Evolutionary conservation across 306 rosid genomes (phyloP).

Genomic region (Phaseolus lunatus): DNA sequence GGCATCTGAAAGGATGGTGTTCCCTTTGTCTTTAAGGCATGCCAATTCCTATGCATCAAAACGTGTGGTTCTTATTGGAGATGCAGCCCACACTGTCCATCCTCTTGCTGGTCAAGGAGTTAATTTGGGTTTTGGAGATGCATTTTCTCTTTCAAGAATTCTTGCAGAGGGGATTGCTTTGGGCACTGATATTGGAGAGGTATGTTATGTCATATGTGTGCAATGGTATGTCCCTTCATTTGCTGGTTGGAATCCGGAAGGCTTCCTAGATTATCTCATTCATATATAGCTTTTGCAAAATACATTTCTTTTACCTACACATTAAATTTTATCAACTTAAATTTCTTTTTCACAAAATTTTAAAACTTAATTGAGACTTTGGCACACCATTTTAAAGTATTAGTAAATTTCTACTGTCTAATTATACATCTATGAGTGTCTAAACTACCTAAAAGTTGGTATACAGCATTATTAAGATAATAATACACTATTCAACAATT

Average conservation of each 20-base stretch:
- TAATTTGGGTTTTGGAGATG: constrained; percentile 92
- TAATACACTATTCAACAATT: not conserved
- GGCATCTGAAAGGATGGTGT: constrained; percentile 81
- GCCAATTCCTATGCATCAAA: constrained; percentile 76
- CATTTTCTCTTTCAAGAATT: constrained; percentile 72
- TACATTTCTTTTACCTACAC: no score
- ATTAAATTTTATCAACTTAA: no score
- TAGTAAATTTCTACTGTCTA: not conserved
- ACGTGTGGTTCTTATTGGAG: constrained; percentile 80
- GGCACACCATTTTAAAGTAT: not conserved
- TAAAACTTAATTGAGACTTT: not conserved
- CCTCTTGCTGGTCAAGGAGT: constrained; percentile 99
- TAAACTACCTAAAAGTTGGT: not conserved
- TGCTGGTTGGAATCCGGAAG: constrained; percentile 8
- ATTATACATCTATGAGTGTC: not conserved
- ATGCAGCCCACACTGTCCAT: constrained; percentile 94
- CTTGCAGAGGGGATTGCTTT: constrained; percentile 84
- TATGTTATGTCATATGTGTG: constrained; percentile 23
- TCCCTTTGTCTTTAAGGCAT: constrained; percentile 85
- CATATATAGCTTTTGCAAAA: not conserved
- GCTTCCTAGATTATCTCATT: not conserved
- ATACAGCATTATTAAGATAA: not conserved
- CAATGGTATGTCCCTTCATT: not conserved
- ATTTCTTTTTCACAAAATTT: not conserved
- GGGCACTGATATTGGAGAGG: constrained; percentile 88